These are phyloP conservation scores for Phaeotremella skinneri DNA, from an alignment of 768 basidiomycete genomes.

Conservation along the genomic window DNA sequence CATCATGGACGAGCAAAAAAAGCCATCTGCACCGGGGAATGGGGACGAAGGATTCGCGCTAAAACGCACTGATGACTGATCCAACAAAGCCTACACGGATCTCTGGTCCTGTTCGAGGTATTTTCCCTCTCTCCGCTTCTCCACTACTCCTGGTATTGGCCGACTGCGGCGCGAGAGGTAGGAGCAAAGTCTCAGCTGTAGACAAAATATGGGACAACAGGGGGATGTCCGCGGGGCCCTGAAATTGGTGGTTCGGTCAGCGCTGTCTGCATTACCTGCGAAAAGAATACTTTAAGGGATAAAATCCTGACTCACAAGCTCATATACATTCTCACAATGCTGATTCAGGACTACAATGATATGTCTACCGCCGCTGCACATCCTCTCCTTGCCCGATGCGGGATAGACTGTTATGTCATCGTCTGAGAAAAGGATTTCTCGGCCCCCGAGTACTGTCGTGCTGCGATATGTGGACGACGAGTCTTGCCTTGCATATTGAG, in stretches of 20 bases:
- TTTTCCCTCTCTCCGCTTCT: slow-evolving; percentile 24
- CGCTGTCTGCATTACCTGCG: neutral
- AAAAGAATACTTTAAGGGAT: neutral
- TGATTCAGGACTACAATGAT: slow-evolving; percentile 36
- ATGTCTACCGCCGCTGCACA: slow-evolving; percentile 35
- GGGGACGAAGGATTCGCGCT: no score
- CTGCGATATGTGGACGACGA: no score
- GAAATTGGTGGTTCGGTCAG: neutral
- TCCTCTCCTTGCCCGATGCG: slow-evolving; percentile 33
- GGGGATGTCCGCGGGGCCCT: slow-evolving; percentile 42
- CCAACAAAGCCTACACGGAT: slow-evolving; percentile 42
- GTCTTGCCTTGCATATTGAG: neutral
- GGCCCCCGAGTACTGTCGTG: slow-evolving; percentile 9
- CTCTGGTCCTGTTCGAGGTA: slow-evolving; percentile 17
- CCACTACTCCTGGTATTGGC: slow-evolving; percentile 4
- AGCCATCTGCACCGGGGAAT: neutral
- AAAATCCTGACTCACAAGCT: slow-evolving; percentile 31
- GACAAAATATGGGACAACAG: slow-evolving; percentile 36
- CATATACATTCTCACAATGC: slow-evolving; percentile 41
- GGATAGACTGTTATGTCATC: slow-evolving; percentile 31
- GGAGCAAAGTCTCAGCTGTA: slow-evolving; percentile 10
- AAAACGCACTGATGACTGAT: slow-evolving; percentile 29
- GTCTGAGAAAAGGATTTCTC: slow-evolving; percentile 36
- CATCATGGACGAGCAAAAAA: neutral
- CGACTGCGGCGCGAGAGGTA: slow-evolving; percentile 4